Base-by-base conservation (phyloP, 768 basidiomycete genomes). In the Amanita subjunquillea region DNA sequence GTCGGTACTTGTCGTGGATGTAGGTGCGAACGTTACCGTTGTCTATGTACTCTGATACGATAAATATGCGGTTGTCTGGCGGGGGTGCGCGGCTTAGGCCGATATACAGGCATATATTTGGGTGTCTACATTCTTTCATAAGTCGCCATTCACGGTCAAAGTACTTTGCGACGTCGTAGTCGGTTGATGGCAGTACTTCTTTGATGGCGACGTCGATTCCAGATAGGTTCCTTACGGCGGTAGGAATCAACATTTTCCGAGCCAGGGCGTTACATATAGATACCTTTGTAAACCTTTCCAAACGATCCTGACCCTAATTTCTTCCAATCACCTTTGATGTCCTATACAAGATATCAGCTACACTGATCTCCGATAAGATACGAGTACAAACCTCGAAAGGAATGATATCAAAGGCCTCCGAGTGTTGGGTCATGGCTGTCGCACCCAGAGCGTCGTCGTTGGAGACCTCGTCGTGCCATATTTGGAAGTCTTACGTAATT, bases 91-190 rank as follows among this genome's bases (percentile, higher is more conserved):
- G 81, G 32, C 83, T 90, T 55, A 94, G 80, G 23, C 95, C 95
- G 44, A 98, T 81, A 71, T 92, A 95, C 48, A 92, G 80, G 37
- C 93, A 92, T 56, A 96, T 89, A 62, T 94, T 92, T 7, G 91
- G 89, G 68, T 92, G 93, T 50, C 92, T 76, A 39, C 87, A 86
- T 72, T 92, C 89, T 76, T 92, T 91, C 92, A 97, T 96, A 29
- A 98, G 79, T 29, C 90, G 78, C 91, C 93, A 96, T 75, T 99
- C 95, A n/a, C 95, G 80, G 62, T 95, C 91, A 65, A 98, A 95
- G 72, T 99, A 98, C 69, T 99, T 99, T 60, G 85, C 78, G 34
- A 96, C 92, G 60, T 96, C 91, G 68, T 97, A 97, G 54, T 88
- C 90, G 4, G 70, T 86, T 20, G 88, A 92, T 0, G 91, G 91